Evolutionary conservation across 2,329 filamentous ascomycete genomes (phyloP), one percentile per base, ranked within the genome.

Genomic region (Exophiala sp.): DNA sequence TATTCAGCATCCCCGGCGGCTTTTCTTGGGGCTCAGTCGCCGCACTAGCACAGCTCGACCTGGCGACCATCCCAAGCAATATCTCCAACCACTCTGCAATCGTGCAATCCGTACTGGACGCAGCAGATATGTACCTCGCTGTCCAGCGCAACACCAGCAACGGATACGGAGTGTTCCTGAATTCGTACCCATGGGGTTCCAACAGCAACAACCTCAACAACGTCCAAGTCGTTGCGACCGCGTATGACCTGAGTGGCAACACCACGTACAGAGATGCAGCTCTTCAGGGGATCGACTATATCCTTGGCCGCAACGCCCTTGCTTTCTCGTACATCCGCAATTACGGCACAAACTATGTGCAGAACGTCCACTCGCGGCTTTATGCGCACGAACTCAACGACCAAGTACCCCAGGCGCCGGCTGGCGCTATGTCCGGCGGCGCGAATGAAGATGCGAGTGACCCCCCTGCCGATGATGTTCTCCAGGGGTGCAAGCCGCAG

Each of bases 91-190:
- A 46, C 24, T 33, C 43, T 14, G 32, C 32, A 8, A 36, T 36
- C 45, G 32, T 36, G 5, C 45, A 35, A 29, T 47, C 45, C 29
- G 45, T 47, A 5, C 45, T 47, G 10, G 45, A 6, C 12, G 45
- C 45, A 14, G 45, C 45, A 35, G 45, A 47, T 6, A 47, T 47
- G 45, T 47, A 47, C 29, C 45, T 47, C 12, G 45, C 45, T 9
- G 45, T 47, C 14, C 45, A 47, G 8, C 24, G 45, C 32, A 47
- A 47, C 18, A 16, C 3, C 12, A 35, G 29, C 9, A 47, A 47
- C 32, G 45, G 45, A 9, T 47, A 47, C 10, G 45, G 45, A 5
- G 29, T 35, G 10, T 47, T 47, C 9, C 32, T 47, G 4, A 36
- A 14, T 29, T 33, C 21, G n/a, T 47, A 47, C 16, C 45, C 45